Evolutionary conservation across 1,284 basidiomycete species (phyloP), one percentile per base, ranked within the genome.

Genomic region (Cutaneotrichosporon cyanovorans): DNA sequence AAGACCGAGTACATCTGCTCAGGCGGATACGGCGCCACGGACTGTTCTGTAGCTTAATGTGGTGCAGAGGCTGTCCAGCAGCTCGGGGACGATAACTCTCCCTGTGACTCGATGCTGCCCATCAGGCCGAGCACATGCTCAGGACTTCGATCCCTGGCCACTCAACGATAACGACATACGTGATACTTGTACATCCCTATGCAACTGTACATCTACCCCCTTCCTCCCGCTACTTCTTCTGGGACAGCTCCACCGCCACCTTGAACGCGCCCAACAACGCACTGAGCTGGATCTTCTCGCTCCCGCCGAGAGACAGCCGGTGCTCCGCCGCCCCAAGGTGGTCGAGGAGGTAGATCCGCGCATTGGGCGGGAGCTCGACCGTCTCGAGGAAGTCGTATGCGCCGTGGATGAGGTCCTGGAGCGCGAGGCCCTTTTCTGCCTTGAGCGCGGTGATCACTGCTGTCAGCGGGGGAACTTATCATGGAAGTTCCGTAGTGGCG

Each of bases 391-490:
- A 88, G 48, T 98, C 93, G 68, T 87, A 96, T 25, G 92, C 82
- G 23, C 92, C 93, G 19, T 81, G 79, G n/a, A 98, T 82, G 44
- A 99, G 78, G 72, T 99, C 95, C 64, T 96, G 91, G 30, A 98
- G 73, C 14, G 95, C 95, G 28, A 98, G 78, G 19, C 95, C 95
- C 48, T 91, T 84, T 50, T 93, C 87, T 2, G 82, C 82, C 66
- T 97, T 97, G 59, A 99, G 69, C 2, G 81, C 77, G 6, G 80
- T 83, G 41, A 97, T 86, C 76, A 87, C 92, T 96, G 59, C 1
- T 7, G 50, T 37, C 12, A 46, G 38, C 25, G 42, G 11, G 10
- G 12, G 9, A 31, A 31, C 30, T 9, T 19, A 11, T 6, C n/a
- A n/a, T n/a, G n/a, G n/a, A n/a, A n/a, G n/a, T n/a, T n/a, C n/a